Evolutionary conservation across 2,329 filamentous ascomycete genomes (phyloP).

Genomic region (Fusarium luffae): DNA sequence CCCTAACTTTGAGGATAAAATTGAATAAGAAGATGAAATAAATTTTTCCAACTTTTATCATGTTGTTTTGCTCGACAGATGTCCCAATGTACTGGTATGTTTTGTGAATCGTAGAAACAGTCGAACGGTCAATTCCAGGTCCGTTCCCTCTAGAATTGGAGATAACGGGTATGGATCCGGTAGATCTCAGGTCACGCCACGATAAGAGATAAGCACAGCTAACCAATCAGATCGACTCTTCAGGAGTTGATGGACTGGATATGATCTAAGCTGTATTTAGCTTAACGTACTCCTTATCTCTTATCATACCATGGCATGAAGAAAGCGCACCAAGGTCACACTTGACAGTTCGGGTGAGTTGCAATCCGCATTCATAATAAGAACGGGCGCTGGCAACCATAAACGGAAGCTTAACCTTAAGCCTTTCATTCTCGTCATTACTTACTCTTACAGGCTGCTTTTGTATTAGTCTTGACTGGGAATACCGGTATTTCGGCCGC

Average conservation of each 20-base stretch:
- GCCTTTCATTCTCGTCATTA: neutral
- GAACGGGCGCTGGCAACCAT: neutral
- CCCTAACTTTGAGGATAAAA: accelerated
- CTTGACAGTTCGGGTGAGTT: neutral
- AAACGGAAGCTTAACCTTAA: slow-evolving; percentile 16
- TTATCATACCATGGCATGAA: neutral
- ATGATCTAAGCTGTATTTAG: neutral
- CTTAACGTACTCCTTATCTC: neutral
- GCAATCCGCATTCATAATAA: neutral
- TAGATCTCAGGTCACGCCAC: neutral
- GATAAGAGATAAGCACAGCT: neutral
- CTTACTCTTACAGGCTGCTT: neutral
- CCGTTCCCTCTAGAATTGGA: no score
- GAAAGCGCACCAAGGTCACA: neutral
- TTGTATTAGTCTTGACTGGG: neutral
- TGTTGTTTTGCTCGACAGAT: no score
- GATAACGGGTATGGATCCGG: no score
- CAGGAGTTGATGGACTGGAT: accelerated
- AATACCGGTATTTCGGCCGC: neutral
- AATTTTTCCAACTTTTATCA: no score
- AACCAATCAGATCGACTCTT: neutral
- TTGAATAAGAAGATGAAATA: neutral
- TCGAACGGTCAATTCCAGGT: no score
- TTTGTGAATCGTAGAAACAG: accelerated
- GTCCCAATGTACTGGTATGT: accelerated